Percentiles rank a stretch among this genome's conserved stretches.
These are phyloP conservation scores for Phaffomyces thermotolerans DNA, from an alignment of 805 yeast species.

Conservation along the genomic window DNA sequence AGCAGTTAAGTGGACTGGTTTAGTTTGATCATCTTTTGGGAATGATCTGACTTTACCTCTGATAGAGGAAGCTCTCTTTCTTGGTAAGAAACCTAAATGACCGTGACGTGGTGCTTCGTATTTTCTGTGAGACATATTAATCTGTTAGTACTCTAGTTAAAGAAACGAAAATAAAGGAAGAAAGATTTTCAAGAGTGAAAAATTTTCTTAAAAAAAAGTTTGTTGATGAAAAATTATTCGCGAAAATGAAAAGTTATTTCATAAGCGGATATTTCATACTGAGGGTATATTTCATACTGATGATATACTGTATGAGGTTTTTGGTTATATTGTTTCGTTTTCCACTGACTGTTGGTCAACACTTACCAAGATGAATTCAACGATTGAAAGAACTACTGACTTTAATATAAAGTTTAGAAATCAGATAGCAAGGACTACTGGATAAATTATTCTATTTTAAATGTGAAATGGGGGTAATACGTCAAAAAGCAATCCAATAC, in stretches of 20 bases:
- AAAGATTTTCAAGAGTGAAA: constrained; percentile 14
- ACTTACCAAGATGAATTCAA: too few species aligned
- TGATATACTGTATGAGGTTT: too few species aligned
- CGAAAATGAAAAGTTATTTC: neutral
- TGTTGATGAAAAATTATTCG: neutral
- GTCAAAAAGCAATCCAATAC: too few species aligned
- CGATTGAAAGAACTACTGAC: too few species aligned
- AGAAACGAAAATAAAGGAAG: constrained; percentile 6
- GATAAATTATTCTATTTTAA: too few species aligned
- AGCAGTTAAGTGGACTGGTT: constrained; percentile 98
- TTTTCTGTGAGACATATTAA: constrained; percentile 97
- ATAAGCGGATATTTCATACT: neutral
- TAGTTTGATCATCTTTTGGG: constrained; percentile 97
- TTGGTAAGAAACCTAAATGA: constrained; percentile 98
- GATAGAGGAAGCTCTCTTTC: constrained; percentile 98
- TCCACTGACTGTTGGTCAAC: too few species aligned
- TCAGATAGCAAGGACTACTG: too few species aligned
- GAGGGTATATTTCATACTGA: neutral
- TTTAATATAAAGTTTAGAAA: too few species aligned
- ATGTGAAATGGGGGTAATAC: too few species aligned
- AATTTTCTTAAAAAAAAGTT: constrained; percentile 14
- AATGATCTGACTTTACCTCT: constrained; percentile 98
- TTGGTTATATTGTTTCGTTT: too few species aligned
- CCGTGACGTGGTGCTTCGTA: constrained; percentile 99
- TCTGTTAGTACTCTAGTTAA: constrained; percentile 20